Evolutionary conservation across 2,329 filamentous ascomycete genomes (phyloP).

Genomic region (Hypoxylon sp.): DNA sequence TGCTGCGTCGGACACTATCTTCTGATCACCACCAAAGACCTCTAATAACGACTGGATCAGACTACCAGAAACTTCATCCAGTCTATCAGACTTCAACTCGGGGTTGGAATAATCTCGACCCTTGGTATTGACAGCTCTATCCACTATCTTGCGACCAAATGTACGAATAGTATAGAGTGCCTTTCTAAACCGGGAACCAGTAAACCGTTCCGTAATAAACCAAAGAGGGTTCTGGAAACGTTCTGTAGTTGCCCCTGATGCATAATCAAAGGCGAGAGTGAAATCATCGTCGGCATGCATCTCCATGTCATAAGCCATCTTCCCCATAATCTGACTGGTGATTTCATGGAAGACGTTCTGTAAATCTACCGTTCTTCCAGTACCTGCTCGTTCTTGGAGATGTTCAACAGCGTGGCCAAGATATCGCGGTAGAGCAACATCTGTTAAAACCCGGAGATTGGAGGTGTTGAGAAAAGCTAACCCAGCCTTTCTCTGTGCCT

Average conservation of each 20-base stretch:
- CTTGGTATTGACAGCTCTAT: conserved; percentile 58
- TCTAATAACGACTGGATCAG: conserved; percentile 69
- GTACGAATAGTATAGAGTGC: conserved; percentile 60
- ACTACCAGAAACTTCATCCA: conserved; percentile 59
- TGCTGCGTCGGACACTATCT: conserved; percentile 69
- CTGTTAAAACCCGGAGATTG: conserved; percentile 66
- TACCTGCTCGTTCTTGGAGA: conserved; percentile 48
- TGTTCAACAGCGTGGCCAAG: conserved; percentile 53
- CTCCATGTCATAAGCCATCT: conserved; percentile 74
- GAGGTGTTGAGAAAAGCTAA: conserved; percentile 65
- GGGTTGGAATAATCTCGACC: conserved; percentile 25
- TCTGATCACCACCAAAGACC: conserved; percentile 58
- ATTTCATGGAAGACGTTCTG: conserved; percentile 70
- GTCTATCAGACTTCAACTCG: conserved; percentile 37
- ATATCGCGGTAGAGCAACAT: conserved; percentile 64
- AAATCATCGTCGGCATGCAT: conserved; percentile 70
- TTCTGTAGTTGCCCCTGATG: conserved; percentile 66
- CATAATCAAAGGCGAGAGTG: conserved; percentile 67
- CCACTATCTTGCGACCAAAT: conserved; percentile 66
- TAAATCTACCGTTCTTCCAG: conserved; percentile 57
- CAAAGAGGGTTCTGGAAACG: conserved; percentile 73
- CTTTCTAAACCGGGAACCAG: conserved; percentile 56
- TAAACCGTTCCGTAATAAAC: conserved; percentile 65
- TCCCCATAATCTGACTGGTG: conserved; percentile 72
- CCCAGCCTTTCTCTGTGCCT: conserved; percentile 68